Base-by-base conservation (phyloP, 2,329 filamentous ascomycete genomes). In the Xylariaceae sp. region DNA sequence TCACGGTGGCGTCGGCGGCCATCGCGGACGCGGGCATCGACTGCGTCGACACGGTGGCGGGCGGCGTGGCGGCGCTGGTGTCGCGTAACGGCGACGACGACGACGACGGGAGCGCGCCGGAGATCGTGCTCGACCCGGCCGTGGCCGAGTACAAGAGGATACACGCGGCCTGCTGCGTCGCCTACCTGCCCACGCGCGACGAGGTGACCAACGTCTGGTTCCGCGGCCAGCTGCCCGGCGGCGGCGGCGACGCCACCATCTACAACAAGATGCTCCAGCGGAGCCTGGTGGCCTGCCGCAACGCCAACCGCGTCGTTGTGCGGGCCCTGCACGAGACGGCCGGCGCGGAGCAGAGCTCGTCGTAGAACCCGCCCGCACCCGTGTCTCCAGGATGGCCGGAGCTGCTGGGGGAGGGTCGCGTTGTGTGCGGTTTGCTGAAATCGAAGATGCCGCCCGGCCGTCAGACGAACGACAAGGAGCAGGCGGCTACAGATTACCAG, bases 191-290 rank as follows among this genome's bases (percentile, higher is more conserved):
- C 32, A 73, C 71, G 15, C 72, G 89, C 42, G 90, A 96, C 47
- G 92, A 98, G 59, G 78, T 96, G 32, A 95, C 90, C 7, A 89
- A 94, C 53, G 60, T 96, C 13, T 98, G 92, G 92, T 75, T 93
- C 52, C 95, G 89, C 63, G 90, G 92, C 5, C 63, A 67, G 38
- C 41, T 75, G 7, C 63, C 70, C 3, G 57, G 63, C 3, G n/a
- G n/a, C n/a, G 57, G 63, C 3, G 61, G 64, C 40, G 60, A 65
- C 31, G 52, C 57, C 28, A 48, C 54, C 23, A 37, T 63, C 19
- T 66, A 67, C 44, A 57, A 60, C 30, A 53, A 56, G 24, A 46
- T 68, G 44, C 52, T 67, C 3, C 59, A 66, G 40, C 57, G 55
- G 39, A 61, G 59, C 14, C 51, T 68, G 19, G 43, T 58, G 14